A percentile compares a stretch with the other conserved stretches of the same genome.
phyloP scores from a whole-genome alignment of 2,329 filamentous ascomycete genomes.

The Alternaria hordeiaustralica region DNA sequence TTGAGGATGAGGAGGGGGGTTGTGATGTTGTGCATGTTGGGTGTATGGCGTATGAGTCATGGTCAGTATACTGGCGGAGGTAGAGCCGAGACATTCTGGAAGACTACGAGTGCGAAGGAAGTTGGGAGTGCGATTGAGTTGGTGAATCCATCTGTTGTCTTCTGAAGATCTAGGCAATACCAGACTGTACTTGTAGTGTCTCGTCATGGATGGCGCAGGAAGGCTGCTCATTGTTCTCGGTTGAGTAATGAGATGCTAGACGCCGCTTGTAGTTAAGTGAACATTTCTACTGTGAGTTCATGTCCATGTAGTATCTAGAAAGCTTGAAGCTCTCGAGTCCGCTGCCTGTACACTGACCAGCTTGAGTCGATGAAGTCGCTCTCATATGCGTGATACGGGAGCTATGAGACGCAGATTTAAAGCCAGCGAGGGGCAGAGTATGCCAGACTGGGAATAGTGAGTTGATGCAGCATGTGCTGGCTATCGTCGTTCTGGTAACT shows the following conservation, averaged over 20 bases:
- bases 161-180: neutral
- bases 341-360: neutral
- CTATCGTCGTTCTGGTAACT: neutral
- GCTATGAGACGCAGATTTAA: neutral
- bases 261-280: neutral
- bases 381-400: neutral
- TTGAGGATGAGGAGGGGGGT: neutral
- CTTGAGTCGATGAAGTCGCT: neutral
- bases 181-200: neutral
- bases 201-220: neutral
- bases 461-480: neutral
- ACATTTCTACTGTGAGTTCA: accelerated
- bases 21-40: neutral
- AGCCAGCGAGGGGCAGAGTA: neutral
- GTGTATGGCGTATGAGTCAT: neutral
- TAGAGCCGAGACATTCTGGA: neutral
- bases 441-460: neutral
- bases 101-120: too few species aligned
- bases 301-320: neutral
- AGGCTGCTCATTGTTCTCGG: neutral
- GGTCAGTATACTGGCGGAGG: neutral
- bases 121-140: neutral
- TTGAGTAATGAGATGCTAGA: neutral
- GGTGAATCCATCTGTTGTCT: neutral
- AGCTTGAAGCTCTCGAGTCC: neutral